Conservation (phyloP, 768 basidiomycete species). For the Russula abietina region DNA sequence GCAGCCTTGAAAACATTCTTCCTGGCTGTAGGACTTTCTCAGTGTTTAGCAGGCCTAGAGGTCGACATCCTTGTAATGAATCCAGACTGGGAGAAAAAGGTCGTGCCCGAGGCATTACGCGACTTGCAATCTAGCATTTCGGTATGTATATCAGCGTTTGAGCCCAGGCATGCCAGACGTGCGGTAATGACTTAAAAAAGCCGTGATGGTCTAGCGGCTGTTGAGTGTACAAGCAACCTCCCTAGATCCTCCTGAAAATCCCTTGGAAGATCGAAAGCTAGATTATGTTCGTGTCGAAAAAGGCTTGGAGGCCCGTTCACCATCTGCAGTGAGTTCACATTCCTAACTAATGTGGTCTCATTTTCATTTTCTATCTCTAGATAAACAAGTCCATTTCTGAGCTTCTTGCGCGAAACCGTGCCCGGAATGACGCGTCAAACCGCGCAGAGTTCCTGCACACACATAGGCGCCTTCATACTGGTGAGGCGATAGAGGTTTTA, state of each 20-base stretch:
- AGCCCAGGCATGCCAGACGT: conserved; percentile 3
- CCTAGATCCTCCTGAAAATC: conserved; percentile 26
- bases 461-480: conserved; percentile 45
- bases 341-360: neutral
- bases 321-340: conserved; percentile 47
- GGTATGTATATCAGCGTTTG: conserved; percentile 20
- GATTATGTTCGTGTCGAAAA: conserved; percentile 50
- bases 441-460: conserved; percentile 64
- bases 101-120: conserved; percentile 26
- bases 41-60: conserved; percentile 28
- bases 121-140: conserved; percentile 23
- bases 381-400: conserved; percentile 64
- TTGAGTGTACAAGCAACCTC: conserved; percentile 29
- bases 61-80: conserved; percentile 31
- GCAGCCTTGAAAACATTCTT: conserved; percentile 23
- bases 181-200: conserved; percentile 16
- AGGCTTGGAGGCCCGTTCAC: conserved; percentile 45
- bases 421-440: conserved; percentile 72
- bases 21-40: conserved; percentile 26
- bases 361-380: conserved; percentile 28
- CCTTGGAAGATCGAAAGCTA: conserved; percentile 64
- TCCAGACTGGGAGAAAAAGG: conserved; percentile 27
- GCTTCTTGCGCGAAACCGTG: conserved; percentile 65
- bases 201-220: conserved; percentile 14
- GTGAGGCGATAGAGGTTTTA: neutral